Evolutionary conservation across 331 rosid genomes (phyloP).

Genomic region (Erythrophleum ivorense): DNA sequence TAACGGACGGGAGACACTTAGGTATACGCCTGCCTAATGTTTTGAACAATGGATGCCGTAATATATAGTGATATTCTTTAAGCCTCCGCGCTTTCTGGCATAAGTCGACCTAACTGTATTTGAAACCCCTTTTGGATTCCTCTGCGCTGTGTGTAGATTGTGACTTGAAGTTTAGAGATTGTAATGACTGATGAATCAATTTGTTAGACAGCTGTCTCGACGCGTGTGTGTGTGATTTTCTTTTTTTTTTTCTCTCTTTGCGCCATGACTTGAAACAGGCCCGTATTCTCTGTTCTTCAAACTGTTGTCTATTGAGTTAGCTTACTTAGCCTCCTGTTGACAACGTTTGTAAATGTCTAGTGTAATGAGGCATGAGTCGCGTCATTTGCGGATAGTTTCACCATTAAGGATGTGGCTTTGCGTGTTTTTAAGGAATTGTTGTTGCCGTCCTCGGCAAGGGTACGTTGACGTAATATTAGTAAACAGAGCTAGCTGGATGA

Average conservation of each 20-base stretch:
- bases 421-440: constrained; percentile 33
- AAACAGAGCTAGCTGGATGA: constrained; percentile 48
- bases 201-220: neutral
- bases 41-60: neutral
- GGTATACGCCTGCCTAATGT: constrained; percentile 39
- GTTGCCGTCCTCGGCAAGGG: constrained; percentile 42
- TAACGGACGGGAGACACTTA: neutral
- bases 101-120: constrained; percentile 22
- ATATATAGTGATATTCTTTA: neutral
- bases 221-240: no score
- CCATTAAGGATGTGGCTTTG: constrained; percentile 27
- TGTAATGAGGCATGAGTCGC: constrained; percentile 32
- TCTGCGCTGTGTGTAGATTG: neutral
- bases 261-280: no score
- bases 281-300: neutral
- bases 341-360: constrained; percentile 16
- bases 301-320: neutral
- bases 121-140: neutral
- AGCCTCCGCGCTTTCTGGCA: constrained; percentile 29
- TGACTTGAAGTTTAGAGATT: neutral
- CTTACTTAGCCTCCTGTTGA: constrained; percentile 1
- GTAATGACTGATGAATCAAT: neutral
- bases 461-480: constrained; percentile 41
- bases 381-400: constrained; percentile 46
- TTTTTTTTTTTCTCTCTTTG: no score